Evolutionary conservation across 352 stramenopile genomes (phyloP), one percentile per base, ranked within the genome.

Genomic region (Globisporangium megalacanthum): DNA sequence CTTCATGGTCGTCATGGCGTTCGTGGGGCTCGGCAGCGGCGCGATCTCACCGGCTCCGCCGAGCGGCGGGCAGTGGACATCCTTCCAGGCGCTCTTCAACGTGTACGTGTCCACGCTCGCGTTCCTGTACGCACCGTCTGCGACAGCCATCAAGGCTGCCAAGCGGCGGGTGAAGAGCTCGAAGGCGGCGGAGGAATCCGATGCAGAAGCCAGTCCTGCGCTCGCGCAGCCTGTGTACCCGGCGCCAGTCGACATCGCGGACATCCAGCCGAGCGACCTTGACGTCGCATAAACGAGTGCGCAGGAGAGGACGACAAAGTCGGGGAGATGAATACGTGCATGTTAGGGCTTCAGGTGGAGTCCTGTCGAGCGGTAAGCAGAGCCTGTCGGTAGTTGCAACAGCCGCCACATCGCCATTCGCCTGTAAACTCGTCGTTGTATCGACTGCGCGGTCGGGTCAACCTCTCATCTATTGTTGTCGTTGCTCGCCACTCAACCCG

Each of bases 71-170:
- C 52, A 71, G 17, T 87, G 77, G 75, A 87, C 77, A 0, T 70
- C 69, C 11, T 69, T 74, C 20, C 62, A 72, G 17, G 65, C 75
- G 17, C 69, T 87, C 35, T 85, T 85, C 60, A 87, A 87, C 41
- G 33, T 87, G 7, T 87, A 87, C 63, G 64, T 87, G 17, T 82
- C 68, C 60, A 70, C 57, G 19, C 53, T 87, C 54, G 70, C 73
- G 66, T 87, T 83, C 47, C 49, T 86, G 45, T 82, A 82, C 55
- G 74, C 73, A 14, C 73, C 76, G 35, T 86, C 76, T 0, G 56
- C 70, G 0, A 65, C 69, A 14, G 69, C 73, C 13, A 58, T 86
- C 17, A 53, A 60, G 6, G 58, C 50, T 6, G 55, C 70, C 7
- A 70, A 68, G 29, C 62, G 74, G 14, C 61, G 64, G 20, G 53